Percentiles rank a stretch among this genome's conserved stretches.
These are phyloP conservation scores for Crotalaria pallida DNA, from an alignment of 306 rosid species.

Conservation along the genomic window DNA sequence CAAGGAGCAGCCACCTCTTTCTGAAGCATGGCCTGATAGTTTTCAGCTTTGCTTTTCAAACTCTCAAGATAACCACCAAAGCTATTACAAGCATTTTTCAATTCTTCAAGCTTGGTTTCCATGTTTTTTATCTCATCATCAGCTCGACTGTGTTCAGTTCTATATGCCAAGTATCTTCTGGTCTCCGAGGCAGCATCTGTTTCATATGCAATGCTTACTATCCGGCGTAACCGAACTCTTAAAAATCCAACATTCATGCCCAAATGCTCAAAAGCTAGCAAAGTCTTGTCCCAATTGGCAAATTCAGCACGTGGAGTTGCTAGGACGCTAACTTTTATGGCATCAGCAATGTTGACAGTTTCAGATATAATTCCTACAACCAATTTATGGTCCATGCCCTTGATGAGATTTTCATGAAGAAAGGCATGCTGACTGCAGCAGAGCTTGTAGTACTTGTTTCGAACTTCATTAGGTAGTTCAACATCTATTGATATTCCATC, in stretches of 20 bases:
- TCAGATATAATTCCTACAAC: slow-evolving; percentile 51
- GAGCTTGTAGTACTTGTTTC: slow-evolving; percentile 64
- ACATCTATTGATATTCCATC: slow-evolving; percentile 52
- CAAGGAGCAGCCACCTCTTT: slow-evolving; percentile 57
- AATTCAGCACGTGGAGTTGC: slow-evolving; percentile 46
- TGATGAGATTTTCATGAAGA: slow-evolving; percentile 64
- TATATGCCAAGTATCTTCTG: slow-evolving; percentile 37
- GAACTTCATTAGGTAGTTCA: slow-evolving; percentile 45
- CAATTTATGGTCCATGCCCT: slow-evolving; percentile 40
- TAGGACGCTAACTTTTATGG: slow-evolving; percentile 45
- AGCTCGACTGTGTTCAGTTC: slow-evolving; percentile 34
- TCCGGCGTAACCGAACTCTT: slow-evolving; percentile 42
- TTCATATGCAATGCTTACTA: slow-evolving; percentile 53
- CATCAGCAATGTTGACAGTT: slow-evolving; percentile 48
- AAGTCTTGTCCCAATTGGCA: slow-evolving; percentile 60
- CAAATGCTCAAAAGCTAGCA: slow-evolving; percentile 57
- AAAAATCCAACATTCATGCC: slow-evolving; percentile 81
- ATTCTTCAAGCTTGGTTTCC: slow-evolving; percentile 60
- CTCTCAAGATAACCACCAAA: slow-evolving; percentile 55
- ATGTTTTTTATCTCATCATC: slow-evolving; percentile 50
- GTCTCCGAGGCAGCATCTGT: slow-evolving; percentile 35
- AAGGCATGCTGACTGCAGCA: slow-evolving; percentile 62
- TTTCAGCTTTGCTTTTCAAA: slow-evolving; percentile 53
- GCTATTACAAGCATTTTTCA: slow-evolving; percentile 58
- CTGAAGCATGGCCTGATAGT: slow-evolving; percentile 39